Percentiles rank a stretch among this genome's conserved stretches.
phyloP scores from a whole-genome alignment of 2,329 filamentous ascomycete genomes.

The Penicillium sumatraense region DNA sequence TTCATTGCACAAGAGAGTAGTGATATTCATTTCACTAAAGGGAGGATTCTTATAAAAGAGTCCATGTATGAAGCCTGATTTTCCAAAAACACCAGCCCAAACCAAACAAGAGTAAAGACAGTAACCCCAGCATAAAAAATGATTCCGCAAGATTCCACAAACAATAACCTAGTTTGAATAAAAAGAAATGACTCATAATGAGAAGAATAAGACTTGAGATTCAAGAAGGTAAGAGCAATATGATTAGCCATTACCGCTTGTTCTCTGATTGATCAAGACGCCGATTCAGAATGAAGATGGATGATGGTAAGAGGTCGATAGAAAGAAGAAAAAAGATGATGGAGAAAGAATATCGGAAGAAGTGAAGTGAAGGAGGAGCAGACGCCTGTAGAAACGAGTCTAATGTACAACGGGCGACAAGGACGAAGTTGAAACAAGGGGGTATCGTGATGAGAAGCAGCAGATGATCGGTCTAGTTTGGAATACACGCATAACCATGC shows the following conservation, averaged over 20 bases:
- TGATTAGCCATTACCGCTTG: constrained; percentile 8
- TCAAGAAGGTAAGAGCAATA: constrained; percentile 5
- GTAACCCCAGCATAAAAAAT: constrained; percentile 1
- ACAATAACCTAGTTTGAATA: constrained; percentile 2
- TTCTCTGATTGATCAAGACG: constrained; percentile 21
- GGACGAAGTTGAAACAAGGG: constrained; percentile 18
- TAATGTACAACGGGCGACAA: constrained; percentile 25
- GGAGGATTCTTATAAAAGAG: constrained; percentile 11
- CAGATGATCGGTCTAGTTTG: constrained; percentile 8
- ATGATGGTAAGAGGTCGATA: neutral
- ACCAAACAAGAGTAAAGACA: constrained; percentile 5
- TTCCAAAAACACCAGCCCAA: constrained; percentile 15
- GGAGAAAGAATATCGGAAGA: neutral
- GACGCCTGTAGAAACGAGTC: constrained; percentile 14
- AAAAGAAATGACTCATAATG: constrained; percentile 2
- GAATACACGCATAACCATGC: constrained; percentile 7
- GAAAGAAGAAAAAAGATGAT: neutral
- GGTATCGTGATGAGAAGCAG: constrained; percentile 30
- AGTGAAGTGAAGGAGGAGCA: neutral
- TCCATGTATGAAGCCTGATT: constrained; percentile 12
- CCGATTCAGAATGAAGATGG: constrained; percentile 20
- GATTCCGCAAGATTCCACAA: constrained; percentile 4
- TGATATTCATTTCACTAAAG: constrained; percentile 16
- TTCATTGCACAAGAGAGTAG: constrained; percentile 7
- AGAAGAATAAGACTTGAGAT: neutral